Conservation (phyloP, 1,139 yeast species). For the Debaryomyces robertsiae region DNA sequence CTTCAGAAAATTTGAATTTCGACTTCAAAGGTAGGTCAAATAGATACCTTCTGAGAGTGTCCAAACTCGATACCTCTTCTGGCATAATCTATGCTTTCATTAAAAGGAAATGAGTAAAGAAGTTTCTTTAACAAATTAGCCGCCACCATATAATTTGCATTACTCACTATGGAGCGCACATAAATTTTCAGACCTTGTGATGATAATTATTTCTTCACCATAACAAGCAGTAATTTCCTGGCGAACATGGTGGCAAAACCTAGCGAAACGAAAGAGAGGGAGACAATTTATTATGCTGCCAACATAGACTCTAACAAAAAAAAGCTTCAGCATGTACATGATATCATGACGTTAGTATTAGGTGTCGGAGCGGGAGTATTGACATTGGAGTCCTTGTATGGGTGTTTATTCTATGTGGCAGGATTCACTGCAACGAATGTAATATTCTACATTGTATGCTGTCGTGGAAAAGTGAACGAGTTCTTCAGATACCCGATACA, state of each 20-base stretch:
- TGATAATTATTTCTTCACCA: neutral
- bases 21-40: slow-evolving; percentile 36
- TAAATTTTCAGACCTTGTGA: slow-evolving; percentile 3
- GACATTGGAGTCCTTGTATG: slow-evolving; percentile 64
- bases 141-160: slow-evolving; percentile 11
- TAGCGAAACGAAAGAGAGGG: slow-evolving; percentile 8
- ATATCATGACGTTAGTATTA: slow-evolving; percentile 62
- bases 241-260: neutral
- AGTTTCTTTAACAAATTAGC: slow-evolving; percentile 6
- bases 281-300: slow-evolving; percentile 21
- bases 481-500: slow-evolving; percentile 58
- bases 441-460: slow-evolving; percentile 43
- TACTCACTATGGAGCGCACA: slow-evolving; percentile 6
- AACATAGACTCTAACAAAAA: slow-evolving; percentile 38
- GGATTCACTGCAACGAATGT: slow-evolving; percentile 50
- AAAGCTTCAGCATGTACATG: slow-evolving; percentile 57
- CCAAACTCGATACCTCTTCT: slow-evolving; percentile 7
- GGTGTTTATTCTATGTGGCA: slow-evolving; percentile 59
- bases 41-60: slow-evolving; percentile 29
- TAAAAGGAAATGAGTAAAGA: neutral
- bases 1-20: slow-evolving; percentile 37
- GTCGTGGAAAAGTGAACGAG: slow-evolving; percentile 42
- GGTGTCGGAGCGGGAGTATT: slow-evolving; percentile 77
- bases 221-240: neutral
- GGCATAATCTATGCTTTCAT: slow-evolving; percentile 7